Percentiles rank a stretch among this genome's conserved stretches.
These are phyloP conservation scores for Heliocybe sulcata DNA, from an alignment of 1,284 basidiomycete species.

Conservation along the genomic window DNA sequence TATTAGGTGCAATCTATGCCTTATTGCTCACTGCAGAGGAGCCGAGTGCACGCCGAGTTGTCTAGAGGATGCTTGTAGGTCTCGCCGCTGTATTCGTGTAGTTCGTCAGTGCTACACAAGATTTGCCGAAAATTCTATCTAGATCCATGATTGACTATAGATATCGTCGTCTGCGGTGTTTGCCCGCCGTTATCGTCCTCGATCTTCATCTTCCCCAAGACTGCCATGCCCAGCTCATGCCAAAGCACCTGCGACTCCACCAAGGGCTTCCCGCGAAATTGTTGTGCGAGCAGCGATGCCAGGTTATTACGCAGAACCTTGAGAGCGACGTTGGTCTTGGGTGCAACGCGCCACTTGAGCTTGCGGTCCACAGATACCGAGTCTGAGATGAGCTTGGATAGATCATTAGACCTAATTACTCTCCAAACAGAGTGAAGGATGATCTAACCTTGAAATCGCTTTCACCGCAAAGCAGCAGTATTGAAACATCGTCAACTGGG, in stretches of 20 bases:
- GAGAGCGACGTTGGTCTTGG: slow-evolving; percentile 75
- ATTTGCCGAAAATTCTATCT: background rate
- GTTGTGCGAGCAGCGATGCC: slow-evolving; percentile 51
- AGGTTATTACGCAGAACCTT: slow-evolving; percentile 75
- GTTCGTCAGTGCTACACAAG: background rate
- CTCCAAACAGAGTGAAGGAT: background rate
- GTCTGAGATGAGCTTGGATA: slow-evolving; percentile 59
- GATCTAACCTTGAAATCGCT: slow-evolving; percentile 75
- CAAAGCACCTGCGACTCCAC: slow-evolving; percentile 55
- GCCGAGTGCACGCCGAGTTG: too few relatives aligned
- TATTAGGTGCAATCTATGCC: background rate
- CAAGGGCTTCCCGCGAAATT: slow-evolving; percentile 58
- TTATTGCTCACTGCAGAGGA: background rate
- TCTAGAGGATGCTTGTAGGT: too few relatives aligned
- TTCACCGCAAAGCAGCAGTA: slow-evolving; percentile 89
- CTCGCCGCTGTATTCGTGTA: background rate
- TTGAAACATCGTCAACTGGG: slow-evolving; percentile 79
- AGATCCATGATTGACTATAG: background rate
- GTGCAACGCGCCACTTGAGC: slow-evolving; percentile 65
- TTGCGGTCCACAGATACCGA: slow-evolving; percentile 82
- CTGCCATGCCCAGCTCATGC: slow-evolving; percentile 64
- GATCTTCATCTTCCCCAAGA: slow-evolving; percentile 42
- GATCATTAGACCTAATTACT: slow-evolving; percentile 2
- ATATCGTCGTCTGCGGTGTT: slow-evolving; percentile 9
- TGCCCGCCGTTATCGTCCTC: slow-evolving; percentile 15